A percentile compares a stretch with the other conserved stretches of the same genome.
Evolutionary conservation across 345 rosid species (phyloP).

Genomic region (Eucalyptus decipiens): DNA sequence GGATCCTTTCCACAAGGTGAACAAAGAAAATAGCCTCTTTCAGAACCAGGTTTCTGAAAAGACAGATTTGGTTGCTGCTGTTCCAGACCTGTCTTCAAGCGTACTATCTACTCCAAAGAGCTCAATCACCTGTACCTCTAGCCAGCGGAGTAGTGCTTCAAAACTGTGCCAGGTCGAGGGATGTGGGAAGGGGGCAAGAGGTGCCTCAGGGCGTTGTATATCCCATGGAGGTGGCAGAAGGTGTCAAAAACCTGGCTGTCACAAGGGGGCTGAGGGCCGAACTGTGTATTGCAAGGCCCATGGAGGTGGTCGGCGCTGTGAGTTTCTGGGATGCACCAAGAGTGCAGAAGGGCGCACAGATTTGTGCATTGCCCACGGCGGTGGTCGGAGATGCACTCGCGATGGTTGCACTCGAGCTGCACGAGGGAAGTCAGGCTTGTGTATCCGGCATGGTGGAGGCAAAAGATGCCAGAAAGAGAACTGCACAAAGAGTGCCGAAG

Average conservation of each 20-base stretch:
- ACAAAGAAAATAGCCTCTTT: constrained; percentile 32
- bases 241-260: constrained; percentile 85
- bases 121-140: constrained; percentile 77
- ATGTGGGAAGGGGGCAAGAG: constrained; percentile 97
- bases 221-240: constrained; percentile 98
- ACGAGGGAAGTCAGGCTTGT: constrained; percentile 89
- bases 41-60: constrained; percentile 20
- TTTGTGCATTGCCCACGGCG: constrained; percentile 94
- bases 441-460: constrained; percentile 97
- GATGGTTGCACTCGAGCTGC: constrained; percentile 90
- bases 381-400: constrained; percentile 84
- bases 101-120: constrained; percentile 39
- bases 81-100: constrained; percentile 54
- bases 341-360: constrained; percentile 99
- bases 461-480: constrained; percentile 87
- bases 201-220: constrained; percentile 94
- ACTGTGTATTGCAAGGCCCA: constrained; percentile 97
- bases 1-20: not conserved
- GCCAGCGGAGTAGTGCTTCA: constrained; percentile 46
- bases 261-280: constrained; percentile 96
- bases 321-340: constrained; percentile 92
- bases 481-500: constrained; percentile 94
- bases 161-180: constrained; percentile 89
- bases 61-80: constrained; percentile 10
- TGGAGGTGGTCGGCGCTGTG: constrained; percentile 97